phyloP scores from a whole-genome alignment of 2,329 filamentous ascomycete species.

The Diplodia corticola region DNA sequence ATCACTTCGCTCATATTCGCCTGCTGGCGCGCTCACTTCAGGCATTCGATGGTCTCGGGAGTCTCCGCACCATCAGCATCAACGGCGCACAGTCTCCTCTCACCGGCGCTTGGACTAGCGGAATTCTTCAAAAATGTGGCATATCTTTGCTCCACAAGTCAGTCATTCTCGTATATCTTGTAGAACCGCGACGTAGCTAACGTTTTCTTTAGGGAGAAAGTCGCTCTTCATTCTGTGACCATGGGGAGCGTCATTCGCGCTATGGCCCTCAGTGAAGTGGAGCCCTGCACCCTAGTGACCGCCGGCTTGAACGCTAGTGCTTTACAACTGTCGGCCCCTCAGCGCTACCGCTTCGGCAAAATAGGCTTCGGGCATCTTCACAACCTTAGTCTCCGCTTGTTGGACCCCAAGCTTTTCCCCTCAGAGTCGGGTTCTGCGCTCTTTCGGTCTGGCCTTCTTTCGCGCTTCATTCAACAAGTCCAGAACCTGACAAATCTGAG shows the following conservation, averaged over 20 bases:
- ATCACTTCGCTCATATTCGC: not conserved
- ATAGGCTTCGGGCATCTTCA: not conserved
- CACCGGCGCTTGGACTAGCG: slow-evolving; percentile 1
- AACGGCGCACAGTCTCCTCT: slow-evolving; percentile 11
- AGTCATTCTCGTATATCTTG: not conserved
- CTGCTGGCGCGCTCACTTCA: slow-evolving; percentile 4
- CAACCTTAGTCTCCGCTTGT: not conserved
- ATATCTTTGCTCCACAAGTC: slow-evolving; percentile 5
- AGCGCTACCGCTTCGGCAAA: not conserved
- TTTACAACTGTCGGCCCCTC: not conserved
- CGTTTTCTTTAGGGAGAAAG: not conserved
- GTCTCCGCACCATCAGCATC: slow-evolving; percentile 2
- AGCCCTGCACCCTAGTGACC: not conserved
- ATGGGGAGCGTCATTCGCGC: slow-evolving; percentile 1
- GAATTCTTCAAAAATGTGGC: not conserved
- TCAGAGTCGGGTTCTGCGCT: not conserved
- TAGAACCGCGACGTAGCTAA: not conserved
- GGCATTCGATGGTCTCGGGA: not conserved
- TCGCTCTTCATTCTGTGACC: not conserved
- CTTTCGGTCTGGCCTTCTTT: slow-evolving; percentile 4
- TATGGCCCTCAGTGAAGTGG: slow-evolving; percentile 3
- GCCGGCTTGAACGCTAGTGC: not conserved
- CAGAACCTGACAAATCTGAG: not conserved
- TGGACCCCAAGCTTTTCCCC: slow-evolving; percentile 3
- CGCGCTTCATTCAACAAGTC: not conserved